Evolutionary conservation across 768 basidiomycete genomes (phyloP), one percentile per base, ranked within the genome.

Genomic region (Hysterangium stoloniferum): DNA sequence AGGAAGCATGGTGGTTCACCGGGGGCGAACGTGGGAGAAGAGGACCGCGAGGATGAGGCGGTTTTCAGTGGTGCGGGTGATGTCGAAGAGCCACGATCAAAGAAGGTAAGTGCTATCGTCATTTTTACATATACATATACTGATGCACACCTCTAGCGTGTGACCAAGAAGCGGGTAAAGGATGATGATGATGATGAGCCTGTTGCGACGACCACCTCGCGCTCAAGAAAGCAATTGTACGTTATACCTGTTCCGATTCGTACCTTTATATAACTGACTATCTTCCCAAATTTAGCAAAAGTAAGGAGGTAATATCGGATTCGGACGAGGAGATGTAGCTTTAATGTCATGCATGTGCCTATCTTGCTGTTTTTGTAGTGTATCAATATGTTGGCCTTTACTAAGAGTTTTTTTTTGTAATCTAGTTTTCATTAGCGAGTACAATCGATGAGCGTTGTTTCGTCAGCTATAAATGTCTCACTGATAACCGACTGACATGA

Each of bases 291-390:
- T n/a, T n/a, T n/a, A 93, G 91, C 62, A 94, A 93, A 74, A 92
- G 87, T 61, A 91, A 89, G 66, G 91, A 83, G 59, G 76, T 81
- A 64, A 78, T 95, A 43, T 84, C 84, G 6, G 89, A 93, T 62
- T 89, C 88, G 2, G 91, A 93, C 62, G 90, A 88, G 25, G 86
- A 86, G 46, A 84, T 83, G 81, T 70, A 51, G 37, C 9, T 4
- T 41, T 51, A 29, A 6, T 42, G 13, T 17, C 25, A 15, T 11
- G n/a, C n/a, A 4, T 42, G 24, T 42, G 24, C 29, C 29, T 42
- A 33, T 42, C 28, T 20, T 29, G 6, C 25, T 31, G 25, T 13
- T 29, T 42, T 2, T n/a, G 15, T 4, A 34, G 19, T 51, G 49
- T 51, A 51, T 51, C 31, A 41, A 22, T 51, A 41, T 28, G 11